phyloP scores from a whole-genome alignment of 352 stramenopile species.

The Phytopythium ostracodes region DNA sequence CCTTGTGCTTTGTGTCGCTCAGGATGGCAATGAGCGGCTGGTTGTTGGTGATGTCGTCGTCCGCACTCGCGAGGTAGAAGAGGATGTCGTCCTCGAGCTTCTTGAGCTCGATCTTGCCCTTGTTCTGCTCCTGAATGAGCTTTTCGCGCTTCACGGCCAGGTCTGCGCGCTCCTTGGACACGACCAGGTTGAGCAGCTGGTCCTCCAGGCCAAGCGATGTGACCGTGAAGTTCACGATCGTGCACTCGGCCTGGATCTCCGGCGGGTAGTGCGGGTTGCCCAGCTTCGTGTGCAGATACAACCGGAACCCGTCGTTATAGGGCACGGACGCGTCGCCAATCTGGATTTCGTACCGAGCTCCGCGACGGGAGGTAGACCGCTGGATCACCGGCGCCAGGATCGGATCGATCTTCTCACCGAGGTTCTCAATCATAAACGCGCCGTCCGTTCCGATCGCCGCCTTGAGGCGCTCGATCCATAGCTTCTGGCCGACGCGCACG shows the following conservation, averaged over 20 bases:
- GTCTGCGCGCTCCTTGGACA: conserved; percentile 90
- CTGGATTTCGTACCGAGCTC: conserved; percentile 93
- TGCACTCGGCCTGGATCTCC: conserved; percentile 94
- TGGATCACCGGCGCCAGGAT: conserved; percentile 94
- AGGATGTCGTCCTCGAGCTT: conserved; percentile 95
- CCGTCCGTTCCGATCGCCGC: conserved; percentile 91
- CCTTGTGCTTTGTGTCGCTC: conserved; percentile 94
- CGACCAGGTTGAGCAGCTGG: conserved; percentile 90
- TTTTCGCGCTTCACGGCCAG: conserved; percentile 84
- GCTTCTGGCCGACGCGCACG: conserved; percentile 92
- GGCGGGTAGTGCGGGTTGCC: conserved; percentile 93
- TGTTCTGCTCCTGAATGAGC: conserved; percentile 93
- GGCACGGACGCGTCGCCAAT: conserved; percentile 92
- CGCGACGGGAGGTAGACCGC: conserved; percentile 90
- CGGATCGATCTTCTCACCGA: conserved; percentile 93
- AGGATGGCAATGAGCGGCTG: conserved; percentile 94
- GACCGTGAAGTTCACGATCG: conserved; percentile 95
- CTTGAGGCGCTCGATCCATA: conserved; percentile 93
- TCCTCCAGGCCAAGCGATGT: conserved; percentile 91
- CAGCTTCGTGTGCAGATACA: conserved; percentile 95
- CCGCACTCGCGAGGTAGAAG: conserved; percentile 91
- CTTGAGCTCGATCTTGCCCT: conserved; percentile 96
- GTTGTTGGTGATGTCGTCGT: conserved; percentile 98
- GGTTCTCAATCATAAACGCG: conserved; percentile 93
- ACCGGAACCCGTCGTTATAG: conserved; percentile 92